Percentiles rank a stretch among this genome's conserved stretches.
These are phyloP conservation scores for Flaveria robusta DNA, from an alignment of 129 eudicot genomes.

Conservation along the genomic window DNA sequence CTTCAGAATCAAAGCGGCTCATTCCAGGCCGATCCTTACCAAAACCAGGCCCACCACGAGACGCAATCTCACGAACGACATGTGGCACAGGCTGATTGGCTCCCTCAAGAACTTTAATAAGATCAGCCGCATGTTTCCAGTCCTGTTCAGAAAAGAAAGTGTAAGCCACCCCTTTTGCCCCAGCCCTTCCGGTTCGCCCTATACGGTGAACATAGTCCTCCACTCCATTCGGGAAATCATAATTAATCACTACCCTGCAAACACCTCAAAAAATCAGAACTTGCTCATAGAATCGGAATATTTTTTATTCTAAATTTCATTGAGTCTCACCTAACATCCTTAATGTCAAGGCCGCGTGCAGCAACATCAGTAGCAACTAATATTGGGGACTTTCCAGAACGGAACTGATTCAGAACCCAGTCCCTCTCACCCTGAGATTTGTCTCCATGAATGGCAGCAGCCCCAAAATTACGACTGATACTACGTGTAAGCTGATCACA, in stretches of 20 bases:
- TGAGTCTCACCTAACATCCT: constrained; percentile 69
- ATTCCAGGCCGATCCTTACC: constrained; percentile 64
- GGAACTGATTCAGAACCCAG: constrained; percentile 78
- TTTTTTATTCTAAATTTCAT: neutral
- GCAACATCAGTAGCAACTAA: constrained; percentile 98
- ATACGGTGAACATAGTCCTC: constrained; percentile 96
- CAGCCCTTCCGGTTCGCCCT: constrained; percentile 95
- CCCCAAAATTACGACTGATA: constrained; percentile 73
- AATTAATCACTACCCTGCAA: constrained; percentile 86
- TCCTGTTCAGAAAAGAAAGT: constrained; percentile 93
- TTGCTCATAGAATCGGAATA: neutral
- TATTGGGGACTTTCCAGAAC: constrained; percentile 72
- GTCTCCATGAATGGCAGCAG: constrained; percentile 99
- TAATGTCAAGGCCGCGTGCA: constrained; percentile 87
- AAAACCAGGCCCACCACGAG: constrained; percentile 75
- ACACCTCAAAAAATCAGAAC: neutral
- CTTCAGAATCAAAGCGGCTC: constrained; percentile 56
- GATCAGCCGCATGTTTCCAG: constrained; percentile 84
- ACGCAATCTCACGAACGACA: constrained; percentile 75
- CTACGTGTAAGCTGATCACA: constrained; percentile 86
- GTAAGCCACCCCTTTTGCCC: constrained; percentile 87
- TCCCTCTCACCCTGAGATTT: constrained; percentile 88
- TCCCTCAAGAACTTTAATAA: constrained; percentile 81
- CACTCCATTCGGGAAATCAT: constrained; percentile 89
- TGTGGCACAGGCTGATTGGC: constrained; percentile 86